Conservation (phyloP, 306 rosid genomes). For the Vicia faba region DNA sequence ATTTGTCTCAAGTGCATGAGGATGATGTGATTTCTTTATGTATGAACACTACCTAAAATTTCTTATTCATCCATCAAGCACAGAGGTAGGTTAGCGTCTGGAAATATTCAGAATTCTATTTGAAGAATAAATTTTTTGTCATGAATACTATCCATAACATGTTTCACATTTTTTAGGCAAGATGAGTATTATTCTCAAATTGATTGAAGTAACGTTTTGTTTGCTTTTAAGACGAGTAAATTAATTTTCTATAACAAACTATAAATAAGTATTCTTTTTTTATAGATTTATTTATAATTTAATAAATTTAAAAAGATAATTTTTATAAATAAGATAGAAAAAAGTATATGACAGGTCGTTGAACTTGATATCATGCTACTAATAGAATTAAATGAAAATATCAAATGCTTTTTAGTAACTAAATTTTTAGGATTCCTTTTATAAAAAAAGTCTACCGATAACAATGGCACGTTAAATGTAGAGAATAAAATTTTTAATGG, state of each 20-base stretch:
- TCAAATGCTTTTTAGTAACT: too few relatives aligned
- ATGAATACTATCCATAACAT: slow-evolving; percentile 6
- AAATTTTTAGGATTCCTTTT: too few relatives aligned
- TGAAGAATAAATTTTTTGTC: slow-evolving; percentile 1
- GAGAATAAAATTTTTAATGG: too few relatives aligned
- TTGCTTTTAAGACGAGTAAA: neutral
- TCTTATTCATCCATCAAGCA: slow-evolving; percentile 17
- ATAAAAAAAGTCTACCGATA: too few relatives aligned
- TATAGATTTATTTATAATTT: too few relatives aligned
- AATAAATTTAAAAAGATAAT: too few relatives aligned
- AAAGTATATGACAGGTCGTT: too few relatives aligned
- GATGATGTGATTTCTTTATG: slow-evolving; percentile 40
- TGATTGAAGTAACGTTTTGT: slow-evolving; percentile 13
- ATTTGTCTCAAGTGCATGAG: slow-evolving; percentile 23
- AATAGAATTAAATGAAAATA: too few relatives aligned
- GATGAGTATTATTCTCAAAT: neutral
- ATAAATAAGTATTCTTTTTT: too few relatives aligned
- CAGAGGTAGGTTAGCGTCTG: neutral
- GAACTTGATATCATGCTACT: too few relatives aligned
- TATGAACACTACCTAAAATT: slow-evolving; percentile 46
- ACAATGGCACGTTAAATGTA: too few relatives aligned
- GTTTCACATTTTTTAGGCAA: slow-evolving; percentile 4
- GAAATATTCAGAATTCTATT: neutral
- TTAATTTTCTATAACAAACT: neutral
- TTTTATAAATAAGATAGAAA: too few relatives aligned